A percentile compares a stretch with the other conserved stretches of the same genome.
phyloP scores from a whole-genome alignment of 805 yeast genomes.

The Lipomyces kockii region DNA sequence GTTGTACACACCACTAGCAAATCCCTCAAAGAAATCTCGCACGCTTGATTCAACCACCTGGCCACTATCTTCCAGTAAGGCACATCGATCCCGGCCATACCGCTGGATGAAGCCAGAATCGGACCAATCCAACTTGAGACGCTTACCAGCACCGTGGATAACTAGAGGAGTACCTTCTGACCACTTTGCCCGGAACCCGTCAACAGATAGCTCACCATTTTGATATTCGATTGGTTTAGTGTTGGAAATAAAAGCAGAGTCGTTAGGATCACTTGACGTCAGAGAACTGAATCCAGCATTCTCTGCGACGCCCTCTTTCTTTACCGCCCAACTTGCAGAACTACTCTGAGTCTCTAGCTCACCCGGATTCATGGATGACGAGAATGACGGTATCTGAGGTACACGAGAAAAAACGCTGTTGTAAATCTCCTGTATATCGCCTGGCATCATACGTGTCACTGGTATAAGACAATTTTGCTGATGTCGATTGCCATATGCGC shows the following conservation, averaged over 20 bases:
- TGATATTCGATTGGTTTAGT: conserved; percentile 13
- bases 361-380: neutral
- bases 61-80: conserved; percentile 13
- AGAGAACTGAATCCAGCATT: neutral
- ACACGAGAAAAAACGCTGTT: conserved; percentile 13
- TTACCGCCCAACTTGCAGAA: conserved; percentile 1
- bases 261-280: neutral
- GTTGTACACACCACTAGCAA: conserved; percentile 12
- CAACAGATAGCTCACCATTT: conserved; percentile 16
- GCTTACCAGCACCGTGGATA: conserved; percentile 16
- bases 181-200: conserved; percentile 27
- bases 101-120: conserved; percentile 11
- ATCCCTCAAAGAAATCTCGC: conserved; percentile 22
- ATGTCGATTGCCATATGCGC: conserved; percentile 34
- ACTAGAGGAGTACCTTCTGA: conserved; percentile 25
- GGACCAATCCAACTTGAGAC: conserved; percentile 24
- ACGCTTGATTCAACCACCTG: conserved; percentile 15
- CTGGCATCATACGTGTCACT: conserved; percentile 24
- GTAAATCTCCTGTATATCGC: conserved; percentile 18
- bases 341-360: neutral
- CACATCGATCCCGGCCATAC: conserved; percentile 21
- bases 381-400: neutral
- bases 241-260: conserved; percentile 4
- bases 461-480: conserved; percentile 20
- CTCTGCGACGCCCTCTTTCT: neutral